Conservation (phyloP, 1,284 basidiomycete genomes). For the Apiotrichum brassicae region DNA sequence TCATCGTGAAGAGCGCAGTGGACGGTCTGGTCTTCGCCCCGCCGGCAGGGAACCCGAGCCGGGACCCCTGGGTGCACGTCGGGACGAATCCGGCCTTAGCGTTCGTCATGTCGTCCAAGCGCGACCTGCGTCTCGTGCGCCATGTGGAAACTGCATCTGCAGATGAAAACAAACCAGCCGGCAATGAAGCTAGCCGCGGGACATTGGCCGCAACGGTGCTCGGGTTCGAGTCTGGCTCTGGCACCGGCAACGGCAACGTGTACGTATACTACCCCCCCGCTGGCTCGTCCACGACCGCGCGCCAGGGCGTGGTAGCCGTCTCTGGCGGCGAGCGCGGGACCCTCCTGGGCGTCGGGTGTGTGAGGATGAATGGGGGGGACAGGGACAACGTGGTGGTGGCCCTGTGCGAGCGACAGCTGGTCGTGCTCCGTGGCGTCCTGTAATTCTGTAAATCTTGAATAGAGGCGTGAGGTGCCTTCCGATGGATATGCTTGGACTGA, state of each 20-base stretch:
- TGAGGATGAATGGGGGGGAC: conserved; percentile 44
- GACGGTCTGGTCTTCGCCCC: conserved; percentile 69
- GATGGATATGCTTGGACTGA: too few relatives aligned
- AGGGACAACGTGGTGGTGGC: conserved; percentile 57
- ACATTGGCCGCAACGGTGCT: conserved; percentile 50
- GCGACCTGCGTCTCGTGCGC: conserved; percentile 73
- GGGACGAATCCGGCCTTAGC: conserved; percentile 80
- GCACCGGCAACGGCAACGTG: conserved; percentile 57
- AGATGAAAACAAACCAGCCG: conserved; percentile 30
- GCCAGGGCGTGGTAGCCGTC: conserved; percentile 70
- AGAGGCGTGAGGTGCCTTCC: too few relatives aligned
- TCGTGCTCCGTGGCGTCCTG: conserved; percentile 55
- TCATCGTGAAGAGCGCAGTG: conserved; percentile 70
- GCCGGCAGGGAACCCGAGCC: conserved; percentile 28
- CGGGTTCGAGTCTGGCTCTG: conserved; percentile 68
- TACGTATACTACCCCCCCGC: conserved; percentile 67
- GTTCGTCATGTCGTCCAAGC: conserved; percentile 91
- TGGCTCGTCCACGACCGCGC: conserved; percentile 52
- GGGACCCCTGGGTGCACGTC: conserved; percentile 62
- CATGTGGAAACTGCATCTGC: conserved; percentile 49
- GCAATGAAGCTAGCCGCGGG: conserved; percentile 40
- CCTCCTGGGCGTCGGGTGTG: conserved; percentile 66
- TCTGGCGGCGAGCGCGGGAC: conserved; percentile 60
- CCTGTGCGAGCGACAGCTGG: conserved; percentile 68
- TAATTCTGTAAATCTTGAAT: too few relatives aligned